These are phyloP conservation scores for Kodamaea sp. DNA, from an alignment of 1,139 yeast species.

Conservation along the genomic window DNA sequence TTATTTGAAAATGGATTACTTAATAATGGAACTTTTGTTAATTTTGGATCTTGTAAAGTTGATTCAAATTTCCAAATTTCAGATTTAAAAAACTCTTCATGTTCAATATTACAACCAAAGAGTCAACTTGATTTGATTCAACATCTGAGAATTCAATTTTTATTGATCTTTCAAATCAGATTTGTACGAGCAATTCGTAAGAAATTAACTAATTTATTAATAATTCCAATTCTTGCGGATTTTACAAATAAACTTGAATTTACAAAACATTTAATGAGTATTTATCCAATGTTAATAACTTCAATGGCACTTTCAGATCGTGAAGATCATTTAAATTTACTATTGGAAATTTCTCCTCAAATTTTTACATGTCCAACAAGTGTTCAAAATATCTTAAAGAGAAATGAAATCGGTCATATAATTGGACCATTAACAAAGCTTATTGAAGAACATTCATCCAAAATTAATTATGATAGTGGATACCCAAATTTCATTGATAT, in stretches of 20 bases:
- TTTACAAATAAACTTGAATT: conserved; percentile 43
- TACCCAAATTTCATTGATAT: conserved; percentile 30
- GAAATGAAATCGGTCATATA: conserved; percentile 36
- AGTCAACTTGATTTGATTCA: neutral
- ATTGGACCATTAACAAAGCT: conserved; percentile 47
- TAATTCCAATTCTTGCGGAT: conserved; percentile 55
- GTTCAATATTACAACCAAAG: conserved; percentile 6
- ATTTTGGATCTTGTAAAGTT: conserved; percentile 19
- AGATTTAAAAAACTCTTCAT: conserved; percentile 14
- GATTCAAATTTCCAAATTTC: conserved; percentile 10
- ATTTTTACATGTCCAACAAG: conserved; percentile 64
- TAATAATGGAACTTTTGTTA: conserved; percentile 23
- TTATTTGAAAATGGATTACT: conserved; percentile 34
- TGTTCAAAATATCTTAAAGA: conserved; percentile 38
- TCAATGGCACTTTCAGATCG: conserved; percentile 53
- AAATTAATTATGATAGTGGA: conserved; percentile 25
- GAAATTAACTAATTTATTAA: conserved; percentile 41
- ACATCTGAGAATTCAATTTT: conserved; percentile 49
- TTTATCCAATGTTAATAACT: conserved; percentile 52
- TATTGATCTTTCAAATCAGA: conserved; percentile 56
- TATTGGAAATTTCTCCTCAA: conserved; percentile 57
- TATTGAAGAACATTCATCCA: conserved; percentile 37
- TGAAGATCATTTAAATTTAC: conserved; percentile 57
- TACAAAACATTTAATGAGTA: conserved; percentile 49
- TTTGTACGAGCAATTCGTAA: conserved; percentile 49